A percentile compares a stretch with the other conserved stretches of the same genome.
Conservation (phyloP, 148 eudicot species). For the Polygonum aviculare region DNA sequence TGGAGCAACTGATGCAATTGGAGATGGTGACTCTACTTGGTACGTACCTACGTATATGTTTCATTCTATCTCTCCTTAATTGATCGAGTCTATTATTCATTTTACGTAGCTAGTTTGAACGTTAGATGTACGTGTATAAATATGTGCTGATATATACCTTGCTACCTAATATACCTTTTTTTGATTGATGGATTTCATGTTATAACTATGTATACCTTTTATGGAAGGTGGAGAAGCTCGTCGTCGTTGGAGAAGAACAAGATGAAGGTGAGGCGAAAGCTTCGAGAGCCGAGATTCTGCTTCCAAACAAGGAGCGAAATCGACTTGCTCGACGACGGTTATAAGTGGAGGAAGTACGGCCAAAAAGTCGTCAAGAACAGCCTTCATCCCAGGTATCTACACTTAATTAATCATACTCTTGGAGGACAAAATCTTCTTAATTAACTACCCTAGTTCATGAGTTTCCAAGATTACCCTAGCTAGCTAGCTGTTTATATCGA, state of each 20-base stretch:
- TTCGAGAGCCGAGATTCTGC: constrained; percentile 11
- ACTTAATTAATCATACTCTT: too few species aligned
- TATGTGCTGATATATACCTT: background rate
- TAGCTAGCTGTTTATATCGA: too few species aligned
- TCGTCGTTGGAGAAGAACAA: background rate
- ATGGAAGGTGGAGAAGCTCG: constrained; percentile 4
- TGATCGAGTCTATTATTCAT: too few species aligned
- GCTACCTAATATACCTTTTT: background rate
- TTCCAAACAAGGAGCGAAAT: constrained; percentile 12
- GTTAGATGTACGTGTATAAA: too few species aligned
- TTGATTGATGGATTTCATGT: background rate
- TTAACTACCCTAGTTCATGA: background rate
- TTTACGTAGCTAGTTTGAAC: too few species aligned
- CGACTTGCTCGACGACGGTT: constrained; percentile 12
- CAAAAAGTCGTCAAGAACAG: constrained; percentile 15
- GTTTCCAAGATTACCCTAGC: background rate
- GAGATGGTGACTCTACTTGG: background rate
- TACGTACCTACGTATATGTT: background rate
- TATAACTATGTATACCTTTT: background rate
- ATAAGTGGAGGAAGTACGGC: constrained; percentile 14
- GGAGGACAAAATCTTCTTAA: too few species aligned
- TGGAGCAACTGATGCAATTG: background rate
- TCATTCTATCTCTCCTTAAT: background rate
- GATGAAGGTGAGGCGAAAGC: constrained; percentile 10
- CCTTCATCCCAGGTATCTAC: constrained; percentile 10